Evolutionary conservation across 805 yeast species (phyloP), one percentile per base, ranked within the genome.

Genomic region (Metschnikowia baotianmanensis): DNA sequence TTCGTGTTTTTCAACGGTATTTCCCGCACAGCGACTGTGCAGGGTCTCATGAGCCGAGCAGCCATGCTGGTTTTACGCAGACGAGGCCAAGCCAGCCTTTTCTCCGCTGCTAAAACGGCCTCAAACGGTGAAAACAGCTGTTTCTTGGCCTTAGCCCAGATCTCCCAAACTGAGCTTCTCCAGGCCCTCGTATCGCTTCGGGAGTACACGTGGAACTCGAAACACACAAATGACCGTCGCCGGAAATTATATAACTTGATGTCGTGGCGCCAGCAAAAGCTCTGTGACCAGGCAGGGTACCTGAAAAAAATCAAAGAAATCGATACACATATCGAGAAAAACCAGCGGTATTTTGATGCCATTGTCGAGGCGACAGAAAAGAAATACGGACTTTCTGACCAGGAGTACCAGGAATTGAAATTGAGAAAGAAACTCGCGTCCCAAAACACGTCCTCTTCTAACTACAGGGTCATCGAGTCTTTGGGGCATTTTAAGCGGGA

Each of bases 401-500:
- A 64, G n/a, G 64, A 63, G 31, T 58, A 71, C 35, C 50, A 36
- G 24, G 7, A 45, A 46, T 23, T 41, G 40, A 11, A 21, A 37
- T 5, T 30, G 19, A 15, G n/a, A 18, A 23, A 18, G 32, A 22
- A 34, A 15, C 24, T 26, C 18, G 25, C 36, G 13, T 23, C 34
- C 6, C 48, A 42, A 31, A 40, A 39, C 30, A 48, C 53, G 1
- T 54, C 58, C 21, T 35, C 52, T 16, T 40, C 55, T 22, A 54
- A 58, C 35, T 67, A 65, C 39, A 60, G 78, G 6, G 85, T 83
- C 1, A 71, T 80, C 20, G 95, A 85, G 58, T 68, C 86, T 5
- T 52, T 91, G 24, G 81, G 88, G 36, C 96, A 89, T 59, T 76
- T 76, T 45, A 76, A 81, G 8, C 67, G 96, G 34, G 97, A 91